Conservation (phyloP, 306 rosid species). For the Carpinus fangiana region DNA sequence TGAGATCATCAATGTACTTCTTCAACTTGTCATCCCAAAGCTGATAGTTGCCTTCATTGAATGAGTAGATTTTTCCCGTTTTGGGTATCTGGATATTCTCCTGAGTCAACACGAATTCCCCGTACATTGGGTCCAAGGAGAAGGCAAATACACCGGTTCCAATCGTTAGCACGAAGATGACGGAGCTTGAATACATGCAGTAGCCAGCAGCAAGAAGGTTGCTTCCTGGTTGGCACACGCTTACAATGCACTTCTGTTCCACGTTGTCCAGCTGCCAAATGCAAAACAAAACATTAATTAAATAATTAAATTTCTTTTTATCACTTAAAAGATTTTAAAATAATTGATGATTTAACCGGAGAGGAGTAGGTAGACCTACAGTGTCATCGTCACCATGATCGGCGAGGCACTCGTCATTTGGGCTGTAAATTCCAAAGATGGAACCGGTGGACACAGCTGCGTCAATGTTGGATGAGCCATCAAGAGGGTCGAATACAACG, state of each 20-base stretch:
- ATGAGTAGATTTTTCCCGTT: constrained; percentile 86
- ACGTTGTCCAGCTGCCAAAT: constrained; percentile 61
- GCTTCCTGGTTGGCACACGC: constrained; percentile 96
- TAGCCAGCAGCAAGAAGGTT: constrained; percentile 97
- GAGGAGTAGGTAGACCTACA: constrained; percentile 40
- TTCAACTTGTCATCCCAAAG: constrained; percentile 91
- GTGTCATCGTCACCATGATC: constrained; percentile 63
- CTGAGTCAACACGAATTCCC: constrained; percentile 88
- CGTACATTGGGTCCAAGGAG: constrained; percentile 85
- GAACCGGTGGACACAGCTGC: constrained; percentile 98
- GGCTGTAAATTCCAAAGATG: constrained; percentile 95
- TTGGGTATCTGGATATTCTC: constrained; percentile 76
- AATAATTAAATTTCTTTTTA: too few species aligned
- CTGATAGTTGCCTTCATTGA: constrained; percentile 96
- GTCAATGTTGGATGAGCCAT: constrained; percentile 95
- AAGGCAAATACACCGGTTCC: constrained; percentile 86
- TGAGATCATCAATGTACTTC: constrained; percentile 85
- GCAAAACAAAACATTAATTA: not conserved
- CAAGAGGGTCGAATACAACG: constrained; percentile 95
- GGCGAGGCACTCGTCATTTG: constrained; percentile 86
- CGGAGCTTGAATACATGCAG: constrained; percentile 97
- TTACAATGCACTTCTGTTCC: constrained; percentile 74
- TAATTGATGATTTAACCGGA: not conserved
- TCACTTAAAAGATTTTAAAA: too few species aligned
- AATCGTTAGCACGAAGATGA: constrained; percentile 82